Evolutionary conservation across 805 yeast species (phyloP).

Genomic region (Ogataea haglerorum): DNA sequence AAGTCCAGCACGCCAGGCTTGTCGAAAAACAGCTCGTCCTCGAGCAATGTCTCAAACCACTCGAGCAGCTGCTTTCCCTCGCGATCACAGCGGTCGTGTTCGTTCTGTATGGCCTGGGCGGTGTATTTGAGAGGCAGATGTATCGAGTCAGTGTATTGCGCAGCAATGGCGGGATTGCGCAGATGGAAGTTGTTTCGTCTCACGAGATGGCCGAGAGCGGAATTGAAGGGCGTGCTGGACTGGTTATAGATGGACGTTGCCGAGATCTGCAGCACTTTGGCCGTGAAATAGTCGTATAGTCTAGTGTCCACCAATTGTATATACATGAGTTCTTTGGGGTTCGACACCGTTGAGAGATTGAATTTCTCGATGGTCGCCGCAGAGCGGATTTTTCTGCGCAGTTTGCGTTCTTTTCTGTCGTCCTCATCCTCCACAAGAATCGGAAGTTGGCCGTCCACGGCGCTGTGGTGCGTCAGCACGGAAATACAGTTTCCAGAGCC

Average conservation of each 20-base stretch:
- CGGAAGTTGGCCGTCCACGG: slow-evolving; percentile 51
- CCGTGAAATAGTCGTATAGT: slow-evolving; percentile 39
- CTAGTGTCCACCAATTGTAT: slow-evolving; percentile 43
- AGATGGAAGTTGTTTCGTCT: slow-evolving; percentile 19
- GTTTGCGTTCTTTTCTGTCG: slow-evolving; percentile 28
- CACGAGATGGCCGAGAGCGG: slow-evolving; percentile 8
- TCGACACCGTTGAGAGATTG: slow-evolving; percentile 31
- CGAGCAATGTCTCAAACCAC: slow-evolving; percentile 10
- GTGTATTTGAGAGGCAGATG: slow-evolving; percentile 8
- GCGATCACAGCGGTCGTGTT: slow-evolving; percentile 11
- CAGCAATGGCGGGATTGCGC: slow-evolving; percentile 36
- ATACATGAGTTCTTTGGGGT: slow-evolving; percentile 35
- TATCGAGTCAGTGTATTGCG: slow-evolving; percentile 5
- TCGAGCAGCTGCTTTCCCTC: slow-evolving; percentile 17
- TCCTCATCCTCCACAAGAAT: slow-evolving; percentile 49
- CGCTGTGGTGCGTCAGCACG: slow-evolving; percentile 46
- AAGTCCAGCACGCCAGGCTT: slow-evolving; percentile 22
- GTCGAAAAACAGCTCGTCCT: slow-evolving; percentile 8
- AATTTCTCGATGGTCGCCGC: slow-evolving; percentile 36
- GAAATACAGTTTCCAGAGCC: slow-evolving; percentile 28
- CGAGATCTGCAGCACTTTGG: slow-evolving; percentile 2
- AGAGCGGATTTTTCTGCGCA: slow-evolving; percentile 36
- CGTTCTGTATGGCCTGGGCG: slow-evolving; percentile 10
- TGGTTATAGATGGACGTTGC: slow-evolving; percentile 4
- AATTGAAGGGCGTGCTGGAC: slow-evolving; percentile 3